Percentiles rank a stretch among this genome's conserved stretches.
Conservation (phyloP, 1,139 yeast species). For the Eremothecium cymbalariae region DNA sequence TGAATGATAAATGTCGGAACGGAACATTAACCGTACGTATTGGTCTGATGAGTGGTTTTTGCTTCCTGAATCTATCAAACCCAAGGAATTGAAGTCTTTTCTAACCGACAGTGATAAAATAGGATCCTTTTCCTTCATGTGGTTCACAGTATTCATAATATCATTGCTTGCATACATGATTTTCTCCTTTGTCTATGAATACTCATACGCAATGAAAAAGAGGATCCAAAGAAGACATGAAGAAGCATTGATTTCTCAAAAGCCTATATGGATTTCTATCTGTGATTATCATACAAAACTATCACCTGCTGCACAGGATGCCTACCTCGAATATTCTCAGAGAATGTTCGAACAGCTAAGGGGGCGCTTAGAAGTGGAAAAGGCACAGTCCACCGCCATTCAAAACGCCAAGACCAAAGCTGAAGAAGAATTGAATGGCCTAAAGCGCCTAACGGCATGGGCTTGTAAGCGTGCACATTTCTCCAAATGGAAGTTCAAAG, state of each 20-base stretch:
- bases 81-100: slow-evolving; percentile 1
- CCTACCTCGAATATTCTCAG: slow-evolving; percentile 7
- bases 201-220: neutral
- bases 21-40: slow-evolving; percentile 2
- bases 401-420: slow-evolving; percentile 1
- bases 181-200: slow-evolving; percentile 2
- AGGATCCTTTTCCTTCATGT: slow-evolving; percentile 5
- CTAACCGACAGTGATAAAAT: slow-evolving; percentile 1
- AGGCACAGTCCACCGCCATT: neutral
- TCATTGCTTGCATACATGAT: neutral
- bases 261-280: slow-evolving; percentile 7
- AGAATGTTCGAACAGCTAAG: slow-evolving; percentile 5
- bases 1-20: too few relatives aligned
- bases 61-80: slow-evolving; percentile 1
- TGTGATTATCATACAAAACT: slow-evolving; percentile 8
- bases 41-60: slow-evolving; percentile 3
- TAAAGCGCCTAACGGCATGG: slow-evolving; percentile 3
- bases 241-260: neutral
- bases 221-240: neutral
- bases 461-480: slow-evolving; percentile 1
- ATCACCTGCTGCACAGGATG: slow-evolving; percentile 4
- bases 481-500: slow-evolving; percentile 1
- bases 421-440: slow-evolving; percentile 2
- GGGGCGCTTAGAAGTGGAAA: slow-evolving; percentile 5
- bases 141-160: slow-evolving; percentile 2